These are phyloP conservation scores for Huiozyma naganishii DNA, from an alignment of 805 yeast species.

Conservation along the genomic window DNA sequence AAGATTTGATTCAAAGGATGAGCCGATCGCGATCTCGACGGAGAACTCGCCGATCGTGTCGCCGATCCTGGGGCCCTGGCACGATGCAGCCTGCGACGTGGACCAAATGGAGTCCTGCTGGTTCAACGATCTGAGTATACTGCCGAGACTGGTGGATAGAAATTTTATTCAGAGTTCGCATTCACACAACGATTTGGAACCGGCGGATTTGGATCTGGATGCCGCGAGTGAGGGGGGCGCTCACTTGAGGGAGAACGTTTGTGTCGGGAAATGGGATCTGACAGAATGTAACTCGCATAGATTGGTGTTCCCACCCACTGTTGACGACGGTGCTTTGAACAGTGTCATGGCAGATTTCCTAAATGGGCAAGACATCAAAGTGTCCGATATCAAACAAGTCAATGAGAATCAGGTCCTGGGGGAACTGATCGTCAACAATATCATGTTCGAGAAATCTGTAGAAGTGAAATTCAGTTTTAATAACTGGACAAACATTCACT, in stretches of 20 bases:
- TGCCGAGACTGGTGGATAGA: constrained; percentile 7
- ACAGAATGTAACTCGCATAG: not conserved
- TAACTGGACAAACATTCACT: constrained; percentile 26
- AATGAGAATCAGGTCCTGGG: constrained; percentile 16
- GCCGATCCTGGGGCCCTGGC: constrained; percentile 11
- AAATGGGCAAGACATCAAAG: constrained; percentile 17
- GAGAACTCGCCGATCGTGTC: constrained; percentile 34
- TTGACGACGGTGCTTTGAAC: not conserved
- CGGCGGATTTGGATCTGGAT: constrained; percentile 5
- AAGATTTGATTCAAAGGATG: constrained; percentile 49
- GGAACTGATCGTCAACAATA: constrained; percentile 21
- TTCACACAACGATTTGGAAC: constrained; percentile 1
- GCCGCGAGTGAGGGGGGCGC: not conserved
- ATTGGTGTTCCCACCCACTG: not conserved
- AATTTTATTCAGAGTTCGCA: constrained; percentile 1
- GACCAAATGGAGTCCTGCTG: constrained; percentile 7
- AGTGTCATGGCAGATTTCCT: constrained; percentile 6
- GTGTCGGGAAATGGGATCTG: constrained; percentile 3
- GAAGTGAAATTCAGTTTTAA: constrained; percentile 27
- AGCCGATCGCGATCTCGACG: constrained; percentile 53
- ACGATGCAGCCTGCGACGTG: not conserved
- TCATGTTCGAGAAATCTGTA: constrained; percentile 26
- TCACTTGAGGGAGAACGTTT: not conserved
- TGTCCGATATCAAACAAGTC: constrained; percentile 8
- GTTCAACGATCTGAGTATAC: constrained; percentile 7